Percentiles rank a stretch among this genome's conserved stretches.
phyloP scores from a whole-genome alignment of 2,329 filamentous ascomycete species.

The Cytospora paraplurivora region DNA sequence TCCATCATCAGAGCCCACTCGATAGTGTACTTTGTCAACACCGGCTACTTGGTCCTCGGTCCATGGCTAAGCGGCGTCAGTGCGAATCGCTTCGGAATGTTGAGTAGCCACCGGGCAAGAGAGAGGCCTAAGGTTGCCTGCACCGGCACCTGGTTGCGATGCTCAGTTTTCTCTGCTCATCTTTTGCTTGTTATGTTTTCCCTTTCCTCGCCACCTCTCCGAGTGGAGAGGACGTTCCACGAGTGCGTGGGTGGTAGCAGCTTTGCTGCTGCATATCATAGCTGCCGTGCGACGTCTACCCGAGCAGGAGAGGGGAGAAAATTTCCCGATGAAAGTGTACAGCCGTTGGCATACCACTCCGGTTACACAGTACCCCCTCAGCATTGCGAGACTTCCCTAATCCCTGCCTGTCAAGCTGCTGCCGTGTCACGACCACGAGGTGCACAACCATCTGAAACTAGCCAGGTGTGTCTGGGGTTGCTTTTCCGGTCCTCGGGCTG shows the following conservation, averaged over 20 bases:
- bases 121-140: neutral
- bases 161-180: slow-evolving; percentile 9
- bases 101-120: slow-evolving; percentile 1
- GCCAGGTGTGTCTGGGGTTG: slow-evolving; percentile 26
- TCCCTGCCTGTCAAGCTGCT: slow-evolving; percentile 38
- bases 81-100: neutral
- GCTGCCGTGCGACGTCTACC: slow-evolving; percentile 37
- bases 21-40: neutral
- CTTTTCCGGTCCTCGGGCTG: slow-evolving; percentile 23
- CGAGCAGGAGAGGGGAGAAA: slow-evolving; percentile 35
- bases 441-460: slow-evolving; percentile 40
- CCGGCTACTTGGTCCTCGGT: neutral
- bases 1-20: slow-evolving; percentile 1
- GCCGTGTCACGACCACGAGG: slow-evolving; percentile 37
- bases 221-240: slow-evolving; percentile 25
- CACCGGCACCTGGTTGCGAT: neutral
- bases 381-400: slow-evolving; percentile 24
- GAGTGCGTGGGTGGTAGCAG: slow-evolving; percentile 19
- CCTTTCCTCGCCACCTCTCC: slow-evolving; percentile 15
- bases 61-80: neutral
- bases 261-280: slow-evolving; percentile 36
- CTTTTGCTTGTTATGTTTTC: neutral
- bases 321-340: slow-evolving; percentile 41
- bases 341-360: slow-evolving; percentile 35
- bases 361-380: slow-evolving; percentile 32